phyloP scores from a whole-genome alignment of 345 rosid species.

The Turritis glabra region DNA sequence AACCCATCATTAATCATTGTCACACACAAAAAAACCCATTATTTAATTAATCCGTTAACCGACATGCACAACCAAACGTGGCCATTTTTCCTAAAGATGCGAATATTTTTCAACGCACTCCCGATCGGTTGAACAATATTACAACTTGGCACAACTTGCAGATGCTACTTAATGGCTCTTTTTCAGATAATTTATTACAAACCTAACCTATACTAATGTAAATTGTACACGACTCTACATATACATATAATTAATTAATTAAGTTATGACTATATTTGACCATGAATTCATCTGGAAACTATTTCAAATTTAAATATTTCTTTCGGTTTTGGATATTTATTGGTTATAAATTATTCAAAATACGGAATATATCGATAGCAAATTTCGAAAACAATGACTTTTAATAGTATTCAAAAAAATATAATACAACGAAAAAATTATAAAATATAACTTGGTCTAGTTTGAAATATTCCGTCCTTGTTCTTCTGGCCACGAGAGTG shows the following conservation, averaged over 20 bases:
- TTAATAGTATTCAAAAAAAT: background rate
- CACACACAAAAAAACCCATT: no score
- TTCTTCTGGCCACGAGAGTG: slow-evolving; percentile 2
- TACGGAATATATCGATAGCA: background rate
- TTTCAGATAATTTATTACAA: slow-evolving; percentile 3
- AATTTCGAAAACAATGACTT: background rate
- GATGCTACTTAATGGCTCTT: background rate
- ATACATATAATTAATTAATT: background rate
- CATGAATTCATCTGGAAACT: background rate
- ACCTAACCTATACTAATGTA: slow-evolving; percentile 8
- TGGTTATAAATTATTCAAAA: background rate
- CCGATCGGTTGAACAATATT: background rate
- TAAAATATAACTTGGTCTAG: background rate
- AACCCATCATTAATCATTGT: no score
- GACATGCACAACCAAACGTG: background rate
- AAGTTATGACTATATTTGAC: background rate
- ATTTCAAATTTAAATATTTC: background rate
- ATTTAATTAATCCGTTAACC: background rate
- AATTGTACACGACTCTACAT: background rate
- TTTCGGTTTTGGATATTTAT: background rate
- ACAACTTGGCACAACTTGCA: slow-evolving; percentile 19
- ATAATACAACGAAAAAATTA: background rate
- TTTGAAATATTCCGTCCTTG: background rate
- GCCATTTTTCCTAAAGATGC: background rate
- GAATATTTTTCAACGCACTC: background rate